Base-by-base conservation (phyloP, 192 early-diverging fungal genomes). In the Linnemannia elongata region DNA sequence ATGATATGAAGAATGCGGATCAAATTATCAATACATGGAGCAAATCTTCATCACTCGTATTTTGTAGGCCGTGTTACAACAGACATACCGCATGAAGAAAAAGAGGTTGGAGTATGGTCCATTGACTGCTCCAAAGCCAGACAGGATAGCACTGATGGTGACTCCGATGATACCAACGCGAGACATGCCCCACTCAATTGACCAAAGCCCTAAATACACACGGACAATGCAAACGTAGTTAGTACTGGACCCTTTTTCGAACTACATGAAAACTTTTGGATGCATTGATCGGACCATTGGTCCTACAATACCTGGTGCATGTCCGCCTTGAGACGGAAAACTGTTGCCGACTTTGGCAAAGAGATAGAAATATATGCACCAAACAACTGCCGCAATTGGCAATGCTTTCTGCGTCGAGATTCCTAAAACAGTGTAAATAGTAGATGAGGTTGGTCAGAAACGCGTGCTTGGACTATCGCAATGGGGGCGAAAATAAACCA, bases 91-190 rank as follows among this genome's bases (percentile, higher is more conserved):
- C 36, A 96, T 84, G 90, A 97, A 98, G 71, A 96, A 93, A 78
- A 92, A 94, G 60, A 98, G 90, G 41, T 96, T 96, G 24, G 93
- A 94, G 88, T 97, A 98, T 1, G 98, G 98, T 41, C 94, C 94
- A 83, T 97, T 96, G 35, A 99, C 97, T 6, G 97, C 97, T 79
- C 97, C 97, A 88, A 98, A 98, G 27, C 97, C 98, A 2, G 98
- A 98, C 13, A 99, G 89, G 12, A 96, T 89, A 1, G 98, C 97
- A 94, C 97, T 99, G 69, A 98, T 89, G 1, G 96, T 96, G 39
- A 99, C 97, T 69, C 98, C 98, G 24, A 99, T 90, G 24, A 97
- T 93, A 20, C 97, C 94, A 9, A 97, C 94, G 45, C 97, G 92
- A 57, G 95, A 96, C 72, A 98, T 96, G 8, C 93, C 93, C 54